Evolutionary conservation across 108 stramenopile genomes (phyloP).

Genomic region (Mayamaea pseudoterrestris): DNA sequence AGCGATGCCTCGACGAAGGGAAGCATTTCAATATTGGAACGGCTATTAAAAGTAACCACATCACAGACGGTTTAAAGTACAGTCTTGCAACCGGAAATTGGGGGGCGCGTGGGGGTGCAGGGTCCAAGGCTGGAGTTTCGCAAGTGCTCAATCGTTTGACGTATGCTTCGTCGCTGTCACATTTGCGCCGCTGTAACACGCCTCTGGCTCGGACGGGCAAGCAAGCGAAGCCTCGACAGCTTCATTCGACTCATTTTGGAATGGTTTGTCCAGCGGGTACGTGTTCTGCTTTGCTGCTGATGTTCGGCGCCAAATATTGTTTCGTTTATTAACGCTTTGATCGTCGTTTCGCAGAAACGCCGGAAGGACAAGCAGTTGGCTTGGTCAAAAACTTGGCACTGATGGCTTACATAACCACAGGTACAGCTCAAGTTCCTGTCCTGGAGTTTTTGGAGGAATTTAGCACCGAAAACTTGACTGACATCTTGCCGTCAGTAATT

Average conservation of each 20-base stretch:
- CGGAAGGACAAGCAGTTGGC: conserved; percentile 98
- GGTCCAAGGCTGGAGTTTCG: conserved; percentile 94
- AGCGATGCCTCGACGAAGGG: conserved; percentile 93
- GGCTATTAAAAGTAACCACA: conserved; percentile 92
- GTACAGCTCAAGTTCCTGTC: conserved; percentile 83
- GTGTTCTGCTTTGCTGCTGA: no score
- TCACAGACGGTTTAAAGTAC: conserved; percentile 95
- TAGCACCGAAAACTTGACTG: conserved; percentile 84
- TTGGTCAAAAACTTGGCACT: conserved; percentile 98
- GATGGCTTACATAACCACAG: conserved; percentile 96
- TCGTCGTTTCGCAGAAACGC: no score
- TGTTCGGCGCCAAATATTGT: background rate
- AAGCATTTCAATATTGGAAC: conserved; percentile 91
- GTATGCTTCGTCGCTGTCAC: conserved; percentile 95
- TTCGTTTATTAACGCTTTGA: conserved; percentile 24
- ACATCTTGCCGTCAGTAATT: conserved; percentile 87
- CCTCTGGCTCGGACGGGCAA: conserved; percentile 97
- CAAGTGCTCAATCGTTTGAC: conserved; percentile 98
- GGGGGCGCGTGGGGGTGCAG: conserved; percentile 84
- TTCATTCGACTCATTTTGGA: conserved; percentile 99
- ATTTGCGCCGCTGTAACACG: conserved; percentile 95
- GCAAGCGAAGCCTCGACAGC: conserved; percentile 95
- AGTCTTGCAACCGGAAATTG: conserved; percentile 99
- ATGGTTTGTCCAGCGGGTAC: conserved; percentile 89
- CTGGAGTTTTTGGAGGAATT: conserved; percentile 94